Evolutionary conservation across 768 basidiomycete species (phyloP).

Genomic region (Trametes meyenii): DNA sequence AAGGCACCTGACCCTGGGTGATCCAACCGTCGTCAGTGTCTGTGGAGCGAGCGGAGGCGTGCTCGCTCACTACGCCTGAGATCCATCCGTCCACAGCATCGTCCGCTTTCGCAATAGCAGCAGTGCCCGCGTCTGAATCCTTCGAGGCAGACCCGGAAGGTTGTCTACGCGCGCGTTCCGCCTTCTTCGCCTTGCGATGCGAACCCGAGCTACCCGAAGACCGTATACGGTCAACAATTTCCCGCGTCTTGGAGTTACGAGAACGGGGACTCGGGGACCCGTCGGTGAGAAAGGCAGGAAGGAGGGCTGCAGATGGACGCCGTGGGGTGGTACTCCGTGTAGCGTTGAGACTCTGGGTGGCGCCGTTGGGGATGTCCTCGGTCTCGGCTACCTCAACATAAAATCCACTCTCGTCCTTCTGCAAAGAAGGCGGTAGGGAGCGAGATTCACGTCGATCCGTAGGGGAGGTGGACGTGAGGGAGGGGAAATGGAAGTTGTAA

Average conservation of each 20-base stretch:
- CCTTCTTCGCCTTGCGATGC: constrained; percentile 21
- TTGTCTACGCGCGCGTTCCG: constrained; percentile 11
- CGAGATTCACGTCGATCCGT: constrained; percentile 31
- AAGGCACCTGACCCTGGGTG: constrained; percentile 6
- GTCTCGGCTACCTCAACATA: constrained; percentile 42
- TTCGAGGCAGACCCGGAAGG: not conserved
- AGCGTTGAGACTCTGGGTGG: constrained; percentile 29
- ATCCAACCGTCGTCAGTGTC: constrained; percentile 32
- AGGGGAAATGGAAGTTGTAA: constrained; percentile 52
- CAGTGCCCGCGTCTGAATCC: constrained; percentile 6
- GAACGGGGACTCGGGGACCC: constrained; percentile 34
- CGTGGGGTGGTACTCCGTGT: constrained; percentile 36
- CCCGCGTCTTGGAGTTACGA: constrained; percentile 57
- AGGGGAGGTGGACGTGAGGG: constrained; percentile 41
- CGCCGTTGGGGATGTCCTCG: constrained; percentile 4
- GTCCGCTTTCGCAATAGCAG: not conserved
- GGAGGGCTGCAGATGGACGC: constrained; percentile 38
- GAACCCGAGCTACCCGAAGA: constrained; percentile 30
- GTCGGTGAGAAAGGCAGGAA: constrained; percentile 55
- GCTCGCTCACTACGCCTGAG: constrained; percentile 21
- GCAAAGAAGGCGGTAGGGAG: constrained; percentile 41
- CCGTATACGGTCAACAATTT: constrained; percentile 59
- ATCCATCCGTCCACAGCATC: constrained; percentile 30
- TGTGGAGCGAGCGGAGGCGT: not conserved
- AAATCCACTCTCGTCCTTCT: constrained; percentile 58